Conservation (phyloP, 2,329 filamentous ascomycete genomes). For the Sporothrix euskadiensis region DNA sequence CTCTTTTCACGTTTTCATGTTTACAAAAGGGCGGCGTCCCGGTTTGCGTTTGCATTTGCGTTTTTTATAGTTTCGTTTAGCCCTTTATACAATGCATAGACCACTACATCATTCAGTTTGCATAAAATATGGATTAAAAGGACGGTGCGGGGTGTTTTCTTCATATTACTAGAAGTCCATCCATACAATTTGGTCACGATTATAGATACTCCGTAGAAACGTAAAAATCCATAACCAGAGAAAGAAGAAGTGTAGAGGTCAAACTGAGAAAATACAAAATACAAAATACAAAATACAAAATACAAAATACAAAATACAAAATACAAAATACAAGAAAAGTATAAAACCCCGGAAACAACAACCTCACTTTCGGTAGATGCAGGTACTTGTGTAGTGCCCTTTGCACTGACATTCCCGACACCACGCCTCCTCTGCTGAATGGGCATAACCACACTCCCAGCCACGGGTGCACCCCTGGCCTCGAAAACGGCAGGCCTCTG, state of each 20-base stretch:
- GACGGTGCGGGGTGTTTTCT: background rate
- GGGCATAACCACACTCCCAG: slow-evolving; percentile 4
- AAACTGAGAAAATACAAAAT: background rate
- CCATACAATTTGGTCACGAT: too few species aligned
- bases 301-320: background rate
- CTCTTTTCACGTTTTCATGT: background rate
- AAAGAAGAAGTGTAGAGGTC: too few species aligned
- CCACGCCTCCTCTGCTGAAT: background rate
- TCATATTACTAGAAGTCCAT: too few species aligned
- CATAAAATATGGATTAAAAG: background rate
- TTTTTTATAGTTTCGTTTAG: background rate
- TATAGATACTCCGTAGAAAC: too few species aligned
- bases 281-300: background rate
- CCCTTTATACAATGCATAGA: background rate
- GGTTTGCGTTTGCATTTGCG: background rate
- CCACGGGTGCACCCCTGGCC: background rate
- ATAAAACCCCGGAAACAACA: background rate
- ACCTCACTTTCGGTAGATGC: background rate
- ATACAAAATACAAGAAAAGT: background rate
- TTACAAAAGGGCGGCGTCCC: background rate
- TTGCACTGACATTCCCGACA: background rate
- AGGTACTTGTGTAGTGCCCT: slow-evolving; percentile 12
- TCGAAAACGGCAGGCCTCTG: background rate
- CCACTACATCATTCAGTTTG: background rate
- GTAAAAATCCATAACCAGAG: too few species aligned